Percentiles rank a stretch among this genome's conserved stretches.
Conservation (phyloP, 257 asterid species). For the Solanum gandarillasii region DNA sequence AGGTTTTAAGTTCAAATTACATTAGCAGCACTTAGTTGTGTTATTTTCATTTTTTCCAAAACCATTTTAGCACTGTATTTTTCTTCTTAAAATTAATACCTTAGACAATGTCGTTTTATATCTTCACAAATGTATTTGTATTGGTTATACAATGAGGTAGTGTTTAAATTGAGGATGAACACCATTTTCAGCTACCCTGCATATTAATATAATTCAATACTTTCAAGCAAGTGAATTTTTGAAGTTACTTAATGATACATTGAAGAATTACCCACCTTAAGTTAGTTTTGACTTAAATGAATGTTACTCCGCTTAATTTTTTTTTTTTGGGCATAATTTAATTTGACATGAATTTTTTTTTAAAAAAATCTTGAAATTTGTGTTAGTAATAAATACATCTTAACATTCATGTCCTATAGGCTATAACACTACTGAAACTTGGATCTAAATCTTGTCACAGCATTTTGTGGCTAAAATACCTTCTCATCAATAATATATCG, state of each 20-base stretch:
- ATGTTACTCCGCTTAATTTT: background rate
- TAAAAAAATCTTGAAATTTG: background rate
- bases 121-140: background rate
- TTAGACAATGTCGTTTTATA: background rate
- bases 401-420: background rate
- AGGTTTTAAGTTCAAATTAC: background rate
- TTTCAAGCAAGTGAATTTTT: background rate
- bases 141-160: background rate
- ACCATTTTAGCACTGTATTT: background rate
- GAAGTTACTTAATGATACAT: background rate
- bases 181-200: background rate
- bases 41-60: background rate
- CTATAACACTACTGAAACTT: background rate
- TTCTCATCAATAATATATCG: background rate
- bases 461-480: background rate
- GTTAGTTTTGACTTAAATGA: background rate
- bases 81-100: background rate
- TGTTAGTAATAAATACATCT: background rate
- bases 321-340: background rate
- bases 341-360: background rate
- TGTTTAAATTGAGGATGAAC: background rate
- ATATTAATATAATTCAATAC: background rate
- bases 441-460: background rate
- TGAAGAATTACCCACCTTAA: background rate
- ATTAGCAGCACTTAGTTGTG: background rate